Evolutionary conservation across 2,329 filamentous ascomycete genomes (phyloP).

Genomic region (Verticillium klebahnii): DNA sequence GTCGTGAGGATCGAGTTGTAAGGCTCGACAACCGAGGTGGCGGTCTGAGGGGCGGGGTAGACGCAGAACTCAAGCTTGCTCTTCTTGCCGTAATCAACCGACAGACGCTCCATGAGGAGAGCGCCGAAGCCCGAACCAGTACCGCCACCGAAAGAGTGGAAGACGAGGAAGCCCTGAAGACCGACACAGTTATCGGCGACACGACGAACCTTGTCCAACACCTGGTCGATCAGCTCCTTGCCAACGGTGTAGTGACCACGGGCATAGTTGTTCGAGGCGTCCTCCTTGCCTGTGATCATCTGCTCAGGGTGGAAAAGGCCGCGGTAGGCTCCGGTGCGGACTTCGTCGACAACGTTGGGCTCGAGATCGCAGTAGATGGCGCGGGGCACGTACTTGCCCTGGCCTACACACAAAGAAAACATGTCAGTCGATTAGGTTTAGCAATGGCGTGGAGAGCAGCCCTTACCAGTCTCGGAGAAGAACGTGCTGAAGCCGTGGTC

Average conservation of each 20-base stretch:
- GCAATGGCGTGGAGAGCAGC: background rate
- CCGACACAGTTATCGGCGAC: conserved; percentile 97
- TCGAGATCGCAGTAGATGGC: conserved; percentile 99
- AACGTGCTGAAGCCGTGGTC: conserved; percentile 99
- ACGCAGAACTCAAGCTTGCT: conserved; percentile 99
- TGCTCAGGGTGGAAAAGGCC: conserved; percentile 97
- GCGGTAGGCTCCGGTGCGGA: conserved; percentile 95
- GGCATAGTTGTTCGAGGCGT: conserved; percentile 99
- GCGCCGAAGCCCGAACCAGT: conserved; percentile 98
- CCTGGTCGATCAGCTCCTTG: conserved; percentile 98
- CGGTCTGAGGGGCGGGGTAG: conserved; percentile 95
- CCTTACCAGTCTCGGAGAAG: conserved; percentile 96
- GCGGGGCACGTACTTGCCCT: conserved; percentile 98
- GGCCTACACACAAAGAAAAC: conserved; percentile 50
- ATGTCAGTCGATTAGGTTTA: conserved; percentile 13
- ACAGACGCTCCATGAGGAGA: conserved; percentile 97
- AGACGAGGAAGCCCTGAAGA: conserved; percentile 98
- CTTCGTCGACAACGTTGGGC: conserved; percentile 98
- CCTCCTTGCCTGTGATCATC: conserved; percentile 99
- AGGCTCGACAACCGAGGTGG: conserved; percentile 96
- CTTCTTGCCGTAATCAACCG: conserved; percentile 99
- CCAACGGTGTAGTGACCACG: conserved; percentile 99
- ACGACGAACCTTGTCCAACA: conserved; percentile 94
- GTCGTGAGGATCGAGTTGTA: conserved; percentile 99
- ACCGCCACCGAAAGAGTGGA: conserved; percentile 99